A percentile compares a stretch with the other conserved stretches of the same genome.
phyloP scores from a whole-genome alignment of 257 asterid genomes.

The Solanum paucissectum region DNA sequence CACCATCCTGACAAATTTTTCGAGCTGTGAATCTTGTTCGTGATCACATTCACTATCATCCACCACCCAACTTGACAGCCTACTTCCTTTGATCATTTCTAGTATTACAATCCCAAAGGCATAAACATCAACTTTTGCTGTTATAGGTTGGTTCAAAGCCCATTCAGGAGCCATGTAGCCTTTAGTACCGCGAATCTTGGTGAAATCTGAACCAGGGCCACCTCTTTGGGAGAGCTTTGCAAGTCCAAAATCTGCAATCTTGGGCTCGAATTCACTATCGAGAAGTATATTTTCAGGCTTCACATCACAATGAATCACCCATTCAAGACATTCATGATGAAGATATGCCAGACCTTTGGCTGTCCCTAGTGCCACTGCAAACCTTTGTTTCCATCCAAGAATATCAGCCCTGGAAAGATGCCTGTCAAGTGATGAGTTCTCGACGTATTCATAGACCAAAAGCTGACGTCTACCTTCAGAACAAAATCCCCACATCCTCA shows the following conservation, averaged over 20 bases:
- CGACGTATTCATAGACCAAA: constrained; percentile 20
- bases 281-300: constrained; percentile 32
- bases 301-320: constrained; percentile 39
- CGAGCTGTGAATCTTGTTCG: constrained; percentile 18
- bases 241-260: constrained; percentile 38
- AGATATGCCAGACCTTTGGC: constrained; percentile 31
- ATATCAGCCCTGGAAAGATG: constrained; percentile 4
- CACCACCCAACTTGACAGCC: constrained; percentile 39
- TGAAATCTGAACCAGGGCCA: constrained; percentile 7
- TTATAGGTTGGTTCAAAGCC: constrained; percentile 26
- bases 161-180: constrained; percentile 41
- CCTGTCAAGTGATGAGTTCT: constrained; percentile 22
- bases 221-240: constrained; percentile 26
- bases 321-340: constrained; percentile 35
- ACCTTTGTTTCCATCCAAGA: constrained; percentile 27
- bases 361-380: constrained; percentile 22
- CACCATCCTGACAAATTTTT: constrained; percentile 12
- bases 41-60: constrained; percentile 3
- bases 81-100: constrained; percentile 39
- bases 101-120: constrained; percentile 29
- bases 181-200: constrained; percentile 26
- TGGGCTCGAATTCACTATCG: constrained; percentile 13
- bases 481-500: constrained; percentile 39
- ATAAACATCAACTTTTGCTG: constrained; percentile 34
- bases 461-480: constrained; percentile 20